phyloP scores from a whole-genome alignment of 225 moss, liverwort and hornwort genomes.

The Anthoceros angustus region DNA sequence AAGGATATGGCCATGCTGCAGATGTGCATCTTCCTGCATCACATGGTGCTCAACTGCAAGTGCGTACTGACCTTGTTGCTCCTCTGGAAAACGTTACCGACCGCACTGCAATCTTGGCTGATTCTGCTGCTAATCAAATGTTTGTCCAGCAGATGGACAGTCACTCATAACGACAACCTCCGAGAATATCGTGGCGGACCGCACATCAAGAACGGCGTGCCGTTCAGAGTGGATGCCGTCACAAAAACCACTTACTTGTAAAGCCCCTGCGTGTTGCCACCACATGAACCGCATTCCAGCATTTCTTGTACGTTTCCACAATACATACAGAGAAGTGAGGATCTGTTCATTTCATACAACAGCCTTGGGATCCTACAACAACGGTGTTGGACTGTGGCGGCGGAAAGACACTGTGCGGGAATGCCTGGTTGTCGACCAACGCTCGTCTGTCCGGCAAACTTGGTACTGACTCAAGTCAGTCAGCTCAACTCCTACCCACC shows the following conservation, averaged over 20 bases:
- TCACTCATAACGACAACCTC: conserved; percentile 3
- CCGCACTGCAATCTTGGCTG: background rate
- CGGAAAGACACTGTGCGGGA: conserved; percentile 32
- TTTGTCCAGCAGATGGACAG: background rate
- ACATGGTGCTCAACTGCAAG: conserved; percentile 3
- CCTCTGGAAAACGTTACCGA: background rate
- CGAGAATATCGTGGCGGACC: background rate
- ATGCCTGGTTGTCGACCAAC: conserved; percentile 43
- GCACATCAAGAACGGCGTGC: conserved; percentile 1
- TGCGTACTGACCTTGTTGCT: background rate
- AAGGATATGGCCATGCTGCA: background rate
- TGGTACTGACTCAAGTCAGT: conserved; percentile 13
- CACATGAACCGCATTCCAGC: background rate
- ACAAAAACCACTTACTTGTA: background rate
- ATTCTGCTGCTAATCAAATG: background rate
- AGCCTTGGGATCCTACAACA: background rate
- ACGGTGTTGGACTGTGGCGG: background rate
- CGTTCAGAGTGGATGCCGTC: background rate
- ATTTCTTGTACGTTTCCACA: background rate
- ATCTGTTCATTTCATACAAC: background rate
- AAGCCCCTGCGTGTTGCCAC: background rate
- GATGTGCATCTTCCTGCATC: background rate
- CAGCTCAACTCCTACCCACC: conserved; percentile 13
- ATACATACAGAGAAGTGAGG: background rate
- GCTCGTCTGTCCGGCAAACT: conserved; percentile 46